phyloP scores from a whole-genome alignment of 2,329 filamentous ascomycete species.

The Kalmusia sp. region DNA sequence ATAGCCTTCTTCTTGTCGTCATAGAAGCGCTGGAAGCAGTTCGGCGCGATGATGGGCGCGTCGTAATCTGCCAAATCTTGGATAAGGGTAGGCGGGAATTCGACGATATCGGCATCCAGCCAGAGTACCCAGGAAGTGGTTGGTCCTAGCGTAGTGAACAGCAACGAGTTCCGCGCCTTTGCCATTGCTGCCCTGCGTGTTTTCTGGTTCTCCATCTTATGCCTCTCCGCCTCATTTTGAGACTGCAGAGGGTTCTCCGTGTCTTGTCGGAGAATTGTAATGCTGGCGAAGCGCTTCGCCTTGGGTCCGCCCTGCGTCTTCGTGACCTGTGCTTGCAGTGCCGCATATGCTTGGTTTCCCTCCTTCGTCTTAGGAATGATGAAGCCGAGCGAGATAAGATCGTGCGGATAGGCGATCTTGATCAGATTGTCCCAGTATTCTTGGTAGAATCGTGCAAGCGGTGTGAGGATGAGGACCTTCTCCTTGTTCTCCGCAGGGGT shows the following conservation, averaged over 20 bases:
- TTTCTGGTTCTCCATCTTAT: constrained; percentile 92
- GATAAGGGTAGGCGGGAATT: constrained; percentile 83
- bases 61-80: constrained; percentile 89
- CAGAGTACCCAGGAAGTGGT: constrained; percentile 95
- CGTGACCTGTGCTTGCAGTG: constrained; percentile 82
- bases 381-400: constrained; percentile 93
- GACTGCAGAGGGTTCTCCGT: constrained; percentile 82
- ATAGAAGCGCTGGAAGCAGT: constrained; percentile 87
- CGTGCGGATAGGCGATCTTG: constrained; percentile 85
- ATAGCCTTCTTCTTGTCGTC: constrained; percentile 73
- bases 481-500: constrained; percentile 81
- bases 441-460: constrained; percentile 90
- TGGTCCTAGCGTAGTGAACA: constrained; percentile 93
- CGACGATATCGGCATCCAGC: constrained; percentile 91
- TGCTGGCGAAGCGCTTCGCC: constrained; percentile 84
- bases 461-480: constrained; percentile 88
- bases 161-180: constrained; percentile 87
- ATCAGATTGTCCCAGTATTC: constrained; percentile 95
- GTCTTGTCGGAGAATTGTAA: constrained; percentile 95
- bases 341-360: constrained; percentile 83
- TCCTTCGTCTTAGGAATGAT: constrained; percentile 94
- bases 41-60: constrained; percentile 90
- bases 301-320: constrained; percentile 85
- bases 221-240: constrained; percentile 86
- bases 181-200: constrained; percentile 86